phyloP scores from a whole-genome alignment of 495 filamentous ascomycete genomes.

The Beverwykella pulmonaria region DNA sequence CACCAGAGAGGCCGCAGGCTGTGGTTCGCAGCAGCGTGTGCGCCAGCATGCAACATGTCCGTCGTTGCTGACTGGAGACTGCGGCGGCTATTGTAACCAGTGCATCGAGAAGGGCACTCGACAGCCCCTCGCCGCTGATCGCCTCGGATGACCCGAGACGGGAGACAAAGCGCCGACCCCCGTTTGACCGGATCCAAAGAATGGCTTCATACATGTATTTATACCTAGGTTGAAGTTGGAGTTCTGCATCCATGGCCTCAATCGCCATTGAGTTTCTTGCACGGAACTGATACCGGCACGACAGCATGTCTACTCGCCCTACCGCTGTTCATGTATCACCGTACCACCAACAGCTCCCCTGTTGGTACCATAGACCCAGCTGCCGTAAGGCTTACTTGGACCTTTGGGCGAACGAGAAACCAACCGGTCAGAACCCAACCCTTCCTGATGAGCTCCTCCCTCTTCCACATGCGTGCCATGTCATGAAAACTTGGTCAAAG shows the following conservation, averaged over 20 bases:
- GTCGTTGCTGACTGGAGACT: not conserved
- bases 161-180: conserved; percentile 11
- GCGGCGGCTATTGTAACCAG: conserved; percentile 7
- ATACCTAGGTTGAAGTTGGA: not conserved
- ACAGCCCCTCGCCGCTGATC: conserved; percentile 17
- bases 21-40: not conserved
- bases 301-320: conserved; percentile 31
- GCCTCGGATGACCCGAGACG: conserved; percentile 15
- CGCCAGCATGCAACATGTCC: conserved; percentile 4
- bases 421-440: not conserved
- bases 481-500: not conserved
- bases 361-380: not conserved
- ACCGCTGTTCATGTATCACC: conserved; percentile 12
- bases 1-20: not conserved
- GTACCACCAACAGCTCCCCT: conserved; percentile 6
- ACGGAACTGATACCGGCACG: conserved; percentile 6
- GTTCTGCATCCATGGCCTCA: not conserved
- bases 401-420: not conserved
- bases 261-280: not conserved
- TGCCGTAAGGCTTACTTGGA: not conserved
- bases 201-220: not conserved
- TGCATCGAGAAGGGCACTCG: conserved; percentile 4
- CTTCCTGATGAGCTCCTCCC: not conserved
- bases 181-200: not conserved
- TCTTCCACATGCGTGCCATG: not conserved